Evolutionary conservation across 2,329 filamentous ascomycete genomes (phyloP), one percentile per base, ranked within the genome.

Genomic region (Scortechinia acanthostroma): DNA sequence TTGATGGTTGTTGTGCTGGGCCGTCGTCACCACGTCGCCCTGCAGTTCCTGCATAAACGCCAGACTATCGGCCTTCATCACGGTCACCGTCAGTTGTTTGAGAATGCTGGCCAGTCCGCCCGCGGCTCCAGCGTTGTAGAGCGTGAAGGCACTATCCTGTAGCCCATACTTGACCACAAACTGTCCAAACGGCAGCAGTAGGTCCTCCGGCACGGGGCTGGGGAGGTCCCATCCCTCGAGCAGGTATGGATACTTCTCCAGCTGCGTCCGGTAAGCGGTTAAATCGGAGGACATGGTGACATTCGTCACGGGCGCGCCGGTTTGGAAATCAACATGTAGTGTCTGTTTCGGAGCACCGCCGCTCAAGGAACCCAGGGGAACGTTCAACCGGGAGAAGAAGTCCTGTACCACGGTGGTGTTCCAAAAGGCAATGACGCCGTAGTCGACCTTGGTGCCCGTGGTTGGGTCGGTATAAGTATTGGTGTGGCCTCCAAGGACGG

Each of bases 101-200:
- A 69, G 54, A 28, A n/a, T n/a, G n/a, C n/a, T n/a, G n/a, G n/a
- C n/a, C n/a, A 72, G 58, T 48, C 73, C 65, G 15, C 66, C 66
- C 2, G 70, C 50, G 3, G 70, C 73, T 43, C 71, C 61, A 19
- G 64, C 62, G 46, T 64, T 63, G 13, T 53, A 51, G 48, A 62
- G 70, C 15, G 72, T 59, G 4, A 61, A n/a, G 58, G 60, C 1
- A 72, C 58, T 2, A 66, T 57, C 21, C 60, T 65, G 17, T 61
- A 77, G 54, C n/a, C 59, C 53, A 53, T 75, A 66, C 53, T 76
- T 74, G 23, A 58, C 53, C 10, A 70, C 58, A 46, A 75, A 75
- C 3, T 71, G 60, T 16, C 66, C 63, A 46, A 70, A 76, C 2
- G 70, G 63, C 3, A 73, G 53, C 17, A 69, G 52, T 2, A 77